These are phyloP conservation scores for Monilinia fructigena DNA, from an alignment of 2,329 filamentous ascomycete genomes.

Conservation along the genomic window DNA sequence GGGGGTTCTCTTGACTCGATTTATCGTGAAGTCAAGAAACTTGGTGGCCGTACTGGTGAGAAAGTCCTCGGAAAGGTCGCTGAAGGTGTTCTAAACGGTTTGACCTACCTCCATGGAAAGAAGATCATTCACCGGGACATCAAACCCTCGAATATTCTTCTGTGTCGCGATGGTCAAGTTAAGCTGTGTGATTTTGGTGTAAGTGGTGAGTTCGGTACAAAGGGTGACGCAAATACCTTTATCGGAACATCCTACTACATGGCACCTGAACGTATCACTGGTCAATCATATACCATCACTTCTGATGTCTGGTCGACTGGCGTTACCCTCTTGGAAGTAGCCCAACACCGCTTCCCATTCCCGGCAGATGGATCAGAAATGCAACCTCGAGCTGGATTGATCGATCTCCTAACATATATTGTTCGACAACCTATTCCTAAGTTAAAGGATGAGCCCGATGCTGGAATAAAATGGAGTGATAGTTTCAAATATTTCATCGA, in stretches of 20 bases:
- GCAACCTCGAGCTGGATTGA: constrained; percentile 87
- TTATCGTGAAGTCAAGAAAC: constrained; percentile 94
- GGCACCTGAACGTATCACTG: constrained; percentile 96
- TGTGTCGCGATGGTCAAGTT: constrained; percentile 88
- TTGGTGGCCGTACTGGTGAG: constrained; percentile 91
- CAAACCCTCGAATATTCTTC: constrained; percentile 94
- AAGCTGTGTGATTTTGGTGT: constrained; percentile 99
- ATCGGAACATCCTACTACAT: constrained; percentile 99
- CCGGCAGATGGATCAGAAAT: constrained; percentile 94
- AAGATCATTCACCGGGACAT: constrained; percentile 99
- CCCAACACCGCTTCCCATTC: constrained; percentile 97
- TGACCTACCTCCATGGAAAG: constrained; percentile 92
- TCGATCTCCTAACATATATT: constrained; percentile 95
- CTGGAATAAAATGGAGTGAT: constrained; percentile 89
- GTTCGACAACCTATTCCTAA: constrained; percentile 93
- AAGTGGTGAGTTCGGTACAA: constrained; percentile 95
- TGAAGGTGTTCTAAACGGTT: constrained; percentile 86
- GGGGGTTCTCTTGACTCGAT: constrained; percentile 94
- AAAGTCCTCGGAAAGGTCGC: constrained; percentile 97
- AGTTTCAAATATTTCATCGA: constrained; percentile 99
- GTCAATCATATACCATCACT: constrained; percentile 96
- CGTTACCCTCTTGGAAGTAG: constrained; percentile 97
- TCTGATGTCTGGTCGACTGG: constrained; percentile 98
- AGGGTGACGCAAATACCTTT: constrained; percentile 97
- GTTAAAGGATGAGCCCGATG: constrained; percentile 89